phyloP scores from a whole-genome alignment of 192 early-diverging fungal genomes.

The Entomortierella lignicola region DNA sequence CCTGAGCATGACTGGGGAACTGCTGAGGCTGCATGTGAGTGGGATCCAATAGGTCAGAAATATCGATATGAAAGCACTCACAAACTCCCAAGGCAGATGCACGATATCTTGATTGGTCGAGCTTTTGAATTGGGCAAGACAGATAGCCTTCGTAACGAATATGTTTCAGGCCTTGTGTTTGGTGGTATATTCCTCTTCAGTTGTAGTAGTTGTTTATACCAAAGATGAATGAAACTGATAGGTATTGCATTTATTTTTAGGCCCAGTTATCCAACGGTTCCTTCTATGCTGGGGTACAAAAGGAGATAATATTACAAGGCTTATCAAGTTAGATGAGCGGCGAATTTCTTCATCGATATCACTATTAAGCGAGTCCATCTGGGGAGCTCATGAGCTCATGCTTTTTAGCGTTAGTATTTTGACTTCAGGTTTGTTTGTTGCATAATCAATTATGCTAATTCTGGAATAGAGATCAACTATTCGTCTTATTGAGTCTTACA shows the following conservation, averaged over 20 bases:
- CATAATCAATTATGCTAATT: not conserved
- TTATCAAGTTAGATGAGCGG: not conserved
- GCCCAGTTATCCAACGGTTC: not conserved
- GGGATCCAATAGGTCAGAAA: not conserved
- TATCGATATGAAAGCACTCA: not conserved
- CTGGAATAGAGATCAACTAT: not conserved
- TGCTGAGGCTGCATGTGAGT: constrained; percentile 25
- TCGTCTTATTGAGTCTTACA: not conserved
- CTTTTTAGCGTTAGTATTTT: not conserved
- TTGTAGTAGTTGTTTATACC: not conserved
- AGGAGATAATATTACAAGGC: not conserved
- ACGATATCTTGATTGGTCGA: not conserved
- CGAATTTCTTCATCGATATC: not conserved
- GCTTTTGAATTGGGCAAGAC: not conserved
- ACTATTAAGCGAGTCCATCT: not conserved
- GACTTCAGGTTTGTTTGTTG: not conserved
- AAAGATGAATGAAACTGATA: not conserved
- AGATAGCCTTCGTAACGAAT: not conserved
- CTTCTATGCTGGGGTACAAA: not conserved
- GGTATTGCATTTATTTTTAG: not conserved
- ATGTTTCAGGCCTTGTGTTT: not conserved
- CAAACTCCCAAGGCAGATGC: not conserved
- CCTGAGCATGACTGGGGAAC: constrained; percentile 35
- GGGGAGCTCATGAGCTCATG: not conserved
- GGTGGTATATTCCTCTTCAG: not conserved